These are phyloP conservation scores for Dryas integrifolia DNA, from an alignment of 331 rosid species.

Conservation along the genomic window DNA sequence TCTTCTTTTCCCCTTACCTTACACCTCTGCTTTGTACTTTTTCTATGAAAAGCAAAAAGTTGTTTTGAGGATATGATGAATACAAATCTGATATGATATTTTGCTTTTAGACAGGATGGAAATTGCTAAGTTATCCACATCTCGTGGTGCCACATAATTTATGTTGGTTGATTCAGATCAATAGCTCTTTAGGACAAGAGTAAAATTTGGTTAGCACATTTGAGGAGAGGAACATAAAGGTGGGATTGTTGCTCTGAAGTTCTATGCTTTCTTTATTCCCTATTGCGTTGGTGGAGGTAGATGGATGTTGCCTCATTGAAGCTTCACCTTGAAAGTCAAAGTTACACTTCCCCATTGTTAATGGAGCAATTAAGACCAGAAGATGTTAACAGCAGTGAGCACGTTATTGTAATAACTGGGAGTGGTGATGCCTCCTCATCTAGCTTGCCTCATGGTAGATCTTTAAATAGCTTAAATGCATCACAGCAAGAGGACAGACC, in stretches of 20 bases:
- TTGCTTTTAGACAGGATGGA: constrained; percentile 33
- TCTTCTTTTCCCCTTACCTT: not conserved
- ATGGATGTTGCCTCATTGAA: constrained; percentile 52
- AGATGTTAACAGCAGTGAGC: constrained; percentile 38
- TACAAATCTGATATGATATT: constrained; percentile 5
- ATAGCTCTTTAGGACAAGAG: constrained; percentile 18
- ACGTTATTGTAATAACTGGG: constrained; percentile 57
- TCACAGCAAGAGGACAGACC: constrained; percentile 53
- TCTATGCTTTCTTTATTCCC: constrained; percentile 42
- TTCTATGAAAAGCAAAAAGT: not conserved
- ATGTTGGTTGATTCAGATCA: constrained; percentile 17
- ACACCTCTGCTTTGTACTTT: not conserved
- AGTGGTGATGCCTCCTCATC: constrained; percentile 51
- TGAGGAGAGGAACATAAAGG: constrained; percentile 25
- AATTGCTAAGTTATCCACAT: constrained; percentile 17
- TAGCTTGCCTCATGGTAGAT: constrained; percentile 48
- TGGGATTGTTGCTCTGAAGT: constrained; percentile 22
- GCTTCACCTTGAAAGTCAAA: constrained; percentile 44
- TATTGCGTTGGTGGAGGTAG: constrained; percentile 45
- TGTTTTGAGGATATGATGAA: constrained; percentile 6
- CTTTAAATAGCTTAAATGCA: constrained; percentile 37
- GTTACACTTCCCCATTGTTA: constrained; percentile 36
- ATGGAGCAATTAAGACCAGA: constrained; percentile 56
- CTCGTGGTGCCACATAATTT: constrained; percentile 20
- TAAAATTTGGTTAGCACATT: constrained; percentile 28